Percentiles rank a stretch among this genome's conserved stretches.
Conservation (phyloP, 805 yeast genomes). For the Danielia reshetovae region DNA sequence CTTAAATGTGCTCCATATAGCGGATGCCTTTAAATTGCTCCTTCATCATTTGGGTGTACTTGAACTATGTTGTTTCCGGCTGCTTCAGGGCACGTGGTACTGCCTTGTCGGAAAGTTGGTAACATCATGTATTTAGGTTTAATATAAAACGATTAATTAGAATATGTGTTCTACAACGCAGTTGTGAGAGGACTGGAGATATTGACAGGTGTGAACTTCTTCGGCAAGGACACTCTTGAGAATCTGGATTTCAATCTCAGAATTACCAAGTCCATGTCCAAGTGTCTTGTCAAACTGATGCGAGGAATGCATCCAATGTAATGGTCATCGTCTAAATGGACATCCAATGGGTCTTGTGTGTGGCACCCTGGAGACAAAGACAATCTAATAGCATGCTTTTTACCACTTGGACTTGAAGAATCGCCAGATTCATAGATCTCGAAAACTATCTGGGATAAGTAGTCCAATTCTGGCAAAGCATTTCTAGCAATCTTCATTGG, state of each 20-base stretch:
- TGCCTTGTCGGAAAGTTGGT: constrained; percentile 4
- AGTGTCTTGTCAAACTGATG: constrained; percentile 82
- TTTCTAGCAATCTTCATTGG: constrained; percentile 96
- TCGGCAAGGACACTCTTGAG: constrained; percentile 83
- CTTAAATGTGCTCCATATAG: constrained; percentile 28
- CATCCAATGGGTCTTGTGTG: constrained; percentile 95
- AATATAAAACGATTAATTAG: constrained; percentile 5
- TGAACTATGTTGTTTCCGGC: not conserved
- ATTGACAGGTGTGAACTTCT: constrained; percentile 85
- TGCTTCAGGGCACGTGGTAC: constrained; percentile 17
- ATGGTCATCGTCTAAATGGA: constrained; percentile 92
- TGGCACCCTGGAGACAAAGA: constrained; percentile 98
- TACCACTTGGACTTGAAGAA: constrained; percentile 52
- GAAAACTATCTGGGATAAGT: constrained; percentile 88
- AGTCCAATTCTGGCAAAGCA: constrained; percentile 94
- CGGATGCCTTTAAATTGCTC: too few species aligned
- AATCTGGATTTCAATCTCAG: constrained; percentile 79
- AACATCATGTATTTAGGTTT: constrained; percentile 8
- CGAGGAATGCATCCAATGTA: constrained; percentile 95
- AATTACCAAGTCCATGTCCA: constrained; percentile 85
- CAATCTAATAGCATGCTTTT: constrained; percentile 84
- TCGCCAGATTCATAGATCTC: constrained; percentile 86
- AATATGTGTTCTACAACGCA: not conserved
- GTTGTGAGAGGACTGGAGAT: constrained; percentile 61
- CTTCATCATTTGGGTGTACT: too few species aligned